Conservation (phyloP, 2,329 filamentous ascomycete genomes). For the Cadophora luteo-olivacea region DNA sequence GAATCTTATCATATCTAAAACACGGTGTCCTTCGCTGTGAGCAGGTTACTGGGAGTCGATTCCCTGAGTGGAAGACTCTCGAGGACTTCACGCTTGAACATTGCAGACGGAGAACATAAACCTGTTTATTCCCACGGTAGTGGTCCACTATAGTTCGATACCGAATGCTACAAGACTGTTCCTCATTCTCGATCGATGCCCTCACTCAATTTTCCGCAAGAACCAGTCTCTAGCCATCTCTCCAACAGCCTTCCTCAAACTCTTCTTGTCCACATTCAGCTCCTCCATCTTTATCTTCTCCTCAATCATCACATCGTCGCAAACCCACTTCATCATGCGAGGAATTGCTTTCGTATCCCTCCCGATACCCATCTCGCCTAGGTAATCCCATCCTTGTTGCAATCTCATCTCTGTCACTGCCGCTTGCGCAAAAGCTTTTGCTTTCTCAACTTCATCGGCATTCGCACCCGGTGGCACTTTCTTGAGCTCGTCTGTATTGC, state of each 20-base stretch:
- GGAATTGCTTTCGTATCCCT: slow-evolving; percentile 18
- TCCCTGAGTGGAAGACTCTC: too few relatives aligned
- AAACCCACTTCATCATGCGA: slow-evolving; percentile 31
- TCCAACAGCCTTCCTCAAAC: background rate
- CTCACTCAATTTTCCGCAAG: background rate
- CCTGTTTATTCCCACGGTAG: too few relatives aligned
- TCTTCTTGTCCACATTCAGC: slow-evolving; percentile 6
- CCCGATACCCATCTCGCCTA: slow-evolving; percentile 29
- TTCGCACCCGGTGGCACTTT: background rate
- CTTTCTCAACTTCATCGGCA: slow-evolving; percentile 5
- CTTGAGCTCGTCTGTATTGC: slow-evolving; percentile 25
- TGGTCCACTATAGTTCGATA: too few relatives aligned
- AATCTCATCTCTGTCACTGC: slow-evolving; percentile 31
- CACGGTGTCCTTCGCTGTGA: too few relatives aligned
- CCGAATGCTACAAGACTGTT: too few relatives aligned
- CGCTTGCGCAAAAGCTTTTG: slow-evolving; percentile 29
- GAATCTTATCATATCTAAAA: too few relatives aligned
- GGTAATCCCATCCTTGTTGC: slow-evolving; percentile 33
- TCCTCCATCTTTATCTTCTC: slow-evolving; percentile 19
- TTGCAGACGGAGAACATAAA: too few relatives aligned
- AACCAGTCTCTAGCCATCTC: slow-evolving; percentile 18
- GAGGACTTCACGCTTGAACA: too few relatives aligned
- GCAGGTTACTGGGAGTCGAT: too few relatives aligned
- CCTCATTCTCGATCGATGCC: too few relatives aligned
- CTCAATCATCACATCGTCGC: slow-evolving; percentile 28